Evolutionary conservation across 176 grass and related monocot genomes (phyloP), one percentile per base, ranked within the genome.

Genomic region (Puya raimondii): DNA sequence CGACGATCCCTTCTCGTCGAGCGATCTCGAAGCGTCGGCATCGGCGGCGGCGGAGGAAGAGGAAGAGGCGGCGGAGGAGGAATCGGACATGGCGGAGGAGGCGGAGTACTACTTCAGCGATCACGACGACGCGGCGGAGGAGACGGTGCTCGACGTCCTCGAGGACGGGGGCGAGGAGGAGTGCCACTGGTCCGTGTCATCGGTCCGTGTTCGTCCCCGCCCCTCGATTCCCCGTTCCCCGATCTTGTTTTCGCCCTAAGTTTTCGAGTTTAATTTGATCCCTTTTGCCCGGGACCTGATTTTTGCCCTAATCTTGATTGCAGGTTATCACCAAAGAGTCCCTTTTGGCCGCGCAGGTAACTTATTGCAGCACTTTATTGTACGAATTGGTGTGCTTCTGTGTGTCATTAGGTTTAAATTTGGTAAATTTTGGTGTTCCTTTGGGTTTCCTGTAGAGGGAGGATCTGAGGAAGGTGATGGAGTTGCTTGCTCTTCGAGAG

Each of bases 381-480:
- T 59, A 59, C 9, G 56, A 21, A 16, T 9, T 59, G 20, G n/a
- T 21, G 16, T 21, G 56, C 9, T 42, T 42, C 0, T 42, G 33
- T 42, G 33, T 42, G 33, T 42, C 4, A 42, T 42, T 42, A 42
- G 33, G 33, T 42, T 42, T 59, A 20, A 59, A 59, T 59, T 12
- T 59, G 16, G 56, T 16, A 59, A 59, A 20, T 59, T 59, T 59
- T 59, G 56, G 56, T 20, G 25, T 67, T 67, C 9, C 14, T 13
- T 7, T 48, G 65, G 33, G 16, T 7, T 42, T 67, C 12, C 9
- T n/a, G 65, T 42, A 67, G 65, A 67, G 16, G 65, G 65, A 67
- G 65, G 65, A 67, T 67, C 47, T 67, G 65, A 29, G 65, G 33
- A 67, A 67, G 65, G 65, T 67, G 65, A 67, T 67, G 65, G 65